Base-by-base conservation (phyloP, 2,329 filamentous ascomycete genomes). In the Fusarium clavum region DNA sequence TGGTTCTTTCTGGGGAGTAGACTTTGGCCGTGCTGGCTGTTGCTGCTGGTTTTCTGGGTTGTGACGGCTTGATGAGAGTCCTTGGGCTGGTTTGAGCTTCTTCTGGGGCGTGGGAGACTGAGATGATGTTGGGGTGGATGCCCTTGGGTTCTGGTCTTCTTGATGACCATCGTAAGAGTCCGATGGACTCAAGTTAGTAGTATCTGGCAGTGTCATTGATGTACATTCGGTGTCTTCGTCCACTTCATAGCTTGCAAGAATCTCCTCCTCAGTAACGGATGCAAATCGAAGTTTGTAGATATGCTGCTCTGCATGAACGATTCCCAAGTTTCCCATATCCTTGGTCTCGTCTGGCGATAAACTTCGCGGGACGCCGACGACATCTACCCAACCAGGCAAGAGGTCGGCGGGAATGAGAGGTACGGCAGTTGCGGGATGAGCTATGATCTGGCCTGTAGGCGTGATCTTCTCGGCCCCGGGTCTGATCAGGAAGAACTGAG, bases 331-430 rank as follows among this genome's bases (percentile, higher is more conserved):
- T 18, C 60, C 72, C 73, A 85, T 79, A 10, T 78, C 79, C 8
- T 64, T 67, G 3, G 79, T 81, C 57, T 85, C 78, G 38, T 80
- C 77, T 8, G 77, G 65, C 5, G 67, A 70, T 14, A 86, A 76
- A 54, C 79, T 70, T 8, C 83, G 82, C 5, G 85, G 83, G 5
- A 85, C 77, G 25, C 81, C 83, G 34, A 79, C 61, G 13, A 86
- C 73, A 8, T 82, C 76, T 6, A 87, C 66, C 79, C 83, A 83
- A 3, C 77, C 73, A 0, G 86, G 86, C 0, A 88, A 81, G 64
- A 87, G 80, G 72, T 88, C 86, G 14, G 83, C 75, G 1, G 86
- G 81, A n/a, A 88, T 79, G n/a, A 88, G 80, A 9, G 86, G 87
- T 2, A 88, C 85, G 6, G 85, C 79, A 9, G 76, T 74, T 5